Conservation (phyloP, 441 rosid species). For the Manihot esculenta region DNA sequence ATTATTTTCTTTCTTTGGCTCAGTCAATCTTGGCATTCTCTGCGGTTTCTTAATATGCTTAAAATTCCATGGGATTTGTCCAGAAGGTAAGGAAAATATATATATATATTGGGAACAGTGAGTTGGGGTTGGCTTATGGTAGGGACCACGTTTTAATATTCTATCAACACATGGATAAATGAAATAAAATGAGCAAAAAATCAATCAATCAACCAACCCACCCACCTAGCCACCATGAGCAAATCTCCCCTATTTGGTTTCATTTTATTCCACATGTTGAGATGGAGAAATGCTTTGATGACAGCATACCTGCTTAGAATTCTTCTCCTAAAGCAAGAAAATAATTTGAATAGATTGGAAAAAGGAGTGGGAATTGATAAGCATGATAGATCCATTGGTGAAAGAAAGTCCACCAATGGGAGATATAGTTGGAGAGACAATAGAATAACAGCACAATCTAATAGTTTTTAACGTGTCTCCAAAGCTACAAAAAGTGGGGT, state of each 20-base stretch:
- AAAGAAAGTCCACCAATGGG: conserved; percentile 38
- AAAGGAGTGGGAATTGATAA: conserved; percentile 43
- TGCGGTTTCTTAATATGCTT: conserved; percentile 17
- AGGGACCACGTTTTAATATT: conserved; percentile 35
- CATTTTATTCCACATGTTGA: conserved; percentile 40
- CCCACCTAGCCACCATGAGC: conserved; percentile 41
- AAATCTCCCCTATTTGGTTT: conserved; percentile 24
- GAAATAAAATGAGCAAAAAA: conserved; percentile 29
- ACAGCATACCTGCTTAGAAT: conserved; percentile 51
- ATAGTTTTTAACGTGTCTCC: conserved; percentile 38
- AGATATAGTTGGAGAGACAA: conserved; percentile 37
- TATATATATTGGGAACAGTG: conserved; percentile 22
- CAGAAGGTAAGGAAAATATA: conserved; percentile 24
- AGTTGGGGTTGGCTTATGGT: conserved; percentile 32
- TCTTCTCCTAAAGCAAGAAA: conserved; percentile 39
- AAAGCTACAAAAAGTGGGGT: conserved; percentile 41
- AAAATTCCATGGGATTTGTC: conserved; percentile 29
- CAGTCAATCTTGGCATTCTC: conserved; percentile 52
- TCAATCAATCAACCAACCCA: conserved; percentile 37
- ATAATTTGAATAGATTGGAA: conserved; percentile 25
- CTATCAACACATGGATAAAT: conserved; percentile 31
- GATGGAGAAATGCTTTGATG: conserved; percentile 39
- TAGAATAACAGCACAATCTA: conserved; percentile 45
- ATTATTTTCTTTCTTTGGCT: conserved; percentile 22
- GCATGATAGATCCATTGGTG: conserved; percentile 48